Base-by-base conservation (phyloP, 331 rosid genomes). In the Telfairia occidentalis region DNA sequence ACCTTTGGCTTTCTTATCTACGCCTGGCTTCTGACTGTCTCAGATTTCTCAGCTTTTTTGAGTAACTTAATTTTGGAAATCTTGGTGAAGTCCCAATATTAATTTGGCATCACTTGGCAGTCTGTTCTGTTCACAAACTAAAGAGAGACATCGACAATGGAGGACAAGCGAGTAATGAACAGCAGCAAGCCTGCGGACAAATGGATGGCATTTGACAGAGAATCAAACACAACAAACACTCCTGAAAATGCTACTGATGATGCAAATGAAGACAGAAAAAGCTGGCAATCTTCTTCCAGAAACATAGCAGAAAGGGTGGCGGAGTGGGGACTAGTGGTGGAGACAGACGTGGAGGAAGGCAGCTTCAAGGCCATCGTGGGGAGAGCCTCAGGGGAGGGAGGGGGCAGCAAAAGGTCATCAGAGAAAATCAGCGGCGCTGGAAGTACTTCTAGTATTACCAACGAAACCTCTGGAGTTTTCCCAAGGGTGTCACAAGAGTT, bases 401-500 rank as follows among this genome's bases (percentile, higher is more conserved):
- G 77, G 9, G 80, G 74, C 73, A 63, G 72, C 54, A 85, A 58
- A 74, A 80, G 52, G 50, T 76, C 83, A 64, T 89, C 92, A 24
- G 87, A 35, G 77, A 75, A 67, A 75, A 40, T 53, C 19, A 61
- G 77, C n/a, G 81, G 57, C 24, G 73, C 0, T 9, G 92, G 76
- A 28, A 7, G 5, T 26, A 86, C 76, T 5, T 83, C 97, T 19
- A 66, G 89, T 61, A 82, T 90, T 84, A 81, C 87, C 9, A 89
- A 96, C 7, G 88, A 81, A 40, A 92, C 86, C 15, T 88, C 85
- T 5, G 81, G 87, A 45, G 71, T 76, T 13, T 72, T 87, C 5
- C 98, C 95, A 26, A 89, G 92, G 79, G 91, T 89, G 10, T 90
- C 97, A 18, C 91, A 85, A 69, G 99, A 92, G 73, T 71, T 95